Evolutionary conservation across 768 basidiomycete genomes (phyloP).

Genomic region (Baorangia bicolor): DNA sequence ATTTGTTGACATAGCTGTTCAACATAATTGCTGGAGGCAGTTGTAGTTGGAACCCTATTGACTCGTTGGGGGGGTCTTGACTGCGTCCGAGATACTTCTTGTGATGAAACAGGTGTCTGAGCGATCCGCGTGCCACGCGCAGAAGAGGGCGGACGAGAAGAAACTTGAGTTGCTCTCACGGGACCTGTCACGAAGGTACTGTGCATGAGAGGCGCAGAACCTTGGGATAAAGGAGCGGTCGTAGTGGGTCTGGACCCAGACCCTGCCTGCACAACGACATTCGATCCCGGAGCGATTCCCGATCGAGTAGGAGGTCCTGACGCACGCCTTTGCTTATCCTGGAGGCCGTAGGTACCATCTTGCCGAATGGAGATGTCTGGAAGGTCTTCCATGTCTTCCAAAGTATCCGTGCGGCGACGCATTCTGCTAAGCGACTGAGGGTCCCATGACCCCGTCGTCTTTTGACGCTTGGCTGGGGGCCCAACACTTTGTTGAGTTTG

Average conservation of each 20-base stretch:
- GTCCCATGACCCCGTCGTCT: conserved; percentile 47
- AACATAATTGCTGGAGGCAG: background rate
- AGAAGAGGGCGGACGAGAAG: conserved; percentile 16
- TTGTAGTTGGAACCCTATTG: conserved; percentile 2
- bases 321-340: conserved; percentile 19
- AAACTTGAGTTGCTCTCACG: conserved; percentile 2
- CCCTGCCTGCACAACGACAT: conserved; percentile 5
- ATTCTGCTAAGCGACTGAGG: conserved; percentile 33
- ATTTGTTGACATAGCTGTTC: conserved; percentile 36
- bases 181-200: conserved; percentile 10
- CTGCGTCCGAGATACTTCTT: conserved; percentile 15
- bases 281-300: conserved; percentile 10
- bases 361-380: conserved; percentile 63
- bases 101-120: conserved; percentile 21
- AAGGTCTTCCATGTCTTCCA: conserved; percentile 49
- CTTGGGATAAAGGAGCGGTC: conserved; percentile 13
- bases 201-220: conserved; percentile 10
- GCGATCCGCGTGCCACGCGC: conserved; percentile 9
- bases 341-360: conserved; percentile 57
- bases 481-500: conserved; percentile 27
- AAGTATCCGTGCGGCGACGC: conserved; percentile 23
- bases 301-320: conserved; percentile 12
- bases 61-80: conserved; percentile 11
- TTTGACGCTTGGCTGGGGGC: conserved; percentile 56
- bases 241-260: conserved; percentile 8